Percentiles rank a stretch among this genome's conserved stretches.
Conservation (phyloP, 2,329 filamentous ascomycete genomes). For the Penicillium sclerotiorum region DNA sequence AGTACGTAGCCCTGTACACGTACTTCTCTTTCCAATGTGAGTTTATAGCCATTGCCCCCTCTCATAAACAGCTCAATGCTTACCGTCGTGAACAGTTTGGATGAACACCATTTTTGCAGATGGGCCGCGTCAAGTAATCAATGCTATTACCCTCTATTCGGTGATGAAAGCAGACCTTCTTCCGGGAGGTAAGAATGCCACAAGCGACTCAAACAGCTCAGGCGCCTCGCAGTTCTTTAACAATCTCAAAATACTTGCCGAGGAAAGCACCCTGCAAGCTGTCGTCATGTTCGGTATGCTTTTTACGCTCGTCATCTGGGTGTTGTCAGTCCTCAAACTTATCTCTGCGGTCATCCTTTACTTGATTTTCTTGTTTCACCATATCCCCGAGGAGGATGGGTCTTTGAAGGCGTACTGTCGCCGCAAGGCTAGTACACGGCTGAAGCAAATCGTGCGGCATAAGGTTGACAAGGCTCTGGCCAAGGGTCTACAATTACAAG, state of each 20-base stretch:
- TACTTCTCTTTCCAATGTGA: slow-evolving; percentile 76
- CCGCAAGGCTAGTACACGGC: slow-evolving; percentile 83
- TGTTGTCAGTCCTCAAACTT: slow-evolving; percentile 74
- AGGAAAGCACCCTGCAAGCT: slow-evolving; percentile 74
- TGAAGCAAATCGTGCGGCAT: slow-evolving; percentile 79
- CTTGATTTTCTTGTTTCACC: slow-evolving; percentile 86
- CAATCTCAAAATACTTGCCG: slow-evolving; percentile 74
- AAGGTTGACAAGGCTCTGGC: slow-evolving; percentile 89
- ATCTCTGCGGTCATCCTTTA: slow-evolving; percentile 78
- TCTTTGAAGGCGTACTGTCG: slow-evolving; percentile 83
- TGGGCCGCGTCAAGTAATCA: slow-evolving; percentile 87
- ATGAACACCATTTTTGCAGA: slow-evolving; percentile 88
- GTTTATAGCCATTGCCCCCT: slow-evolving; percentile 7
- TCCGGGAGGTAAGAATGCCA: slow-evolving; percentile 58
- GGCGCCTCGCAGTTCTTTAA: slow-evolving; percentile 76
- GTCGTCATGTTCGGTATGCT: slow-evolving; percentile 87
- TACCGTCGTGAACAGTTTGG: slow-evolving; percentile 62
- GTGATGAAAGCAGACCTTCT: slow-evolving; percentile 76
- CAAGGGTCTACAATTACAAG: slow-evolving; percentile 65
- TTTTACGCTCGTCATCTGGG: slow-evolving; percentile 88
- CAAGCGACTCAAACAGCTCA: slow-evolving; percentile 58
- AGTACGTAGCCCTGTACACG: slow-evolving; percentile 87
- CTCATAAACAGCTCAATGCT: slow-evolving; percentile 21
- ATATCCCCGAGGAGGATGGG: slow-evolving; percentile 80
- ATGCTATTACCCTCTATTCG: slow-evolving; percentile 83